A percentile compares a stretch with the other conserved stretches of the same genome.
phyloP scores from a whole-genome alignment of 1,284 basidiomycete species.

The Rhodotorula sp. region DNA sequence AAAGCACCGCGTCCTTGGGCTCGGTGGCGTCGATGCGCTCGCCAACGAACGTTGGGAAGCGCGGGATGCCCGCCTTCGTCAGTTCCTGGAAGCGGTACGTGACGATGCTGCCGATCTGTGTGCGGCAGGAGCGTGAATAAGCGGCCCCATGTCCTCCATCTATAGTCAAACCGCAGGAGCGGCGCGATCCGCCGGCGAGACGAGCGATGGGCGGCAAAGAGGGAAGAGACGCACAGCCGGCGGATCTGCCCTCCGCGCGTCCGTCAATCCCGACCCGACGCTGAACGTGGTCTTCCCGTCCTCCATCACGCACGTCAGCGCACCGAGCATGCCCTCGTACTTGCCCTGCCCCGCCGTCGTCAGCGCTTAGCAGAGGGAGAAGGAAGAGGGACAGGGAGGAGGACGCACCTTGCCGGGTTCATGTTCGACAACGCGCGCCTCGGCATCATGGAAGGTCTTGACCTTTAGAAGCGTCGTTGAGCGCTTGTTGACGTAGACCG shows the following conservation, averaged over 20 bases:
- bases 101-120: constrained; percentile 63
- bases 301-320: constrained; percentile 65
- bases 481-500: constrained; percentile 61
- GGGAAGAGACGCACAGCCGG: constrained; percentile 32
- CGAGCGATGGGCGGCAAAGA: neutral
- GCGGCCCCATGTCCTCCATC: no score
- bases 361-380: neutral
- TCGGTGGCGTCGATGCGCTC: constrained; percentile 60
- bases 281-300: constrained; percentile 62
- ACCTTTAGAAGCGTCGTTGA: constrained; percentile 63
- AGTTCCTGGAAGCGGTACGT: constrained; percentile 68
- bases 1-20: constrained; percentile 61
- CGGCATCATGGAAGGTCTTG: constrained; percentile 70
- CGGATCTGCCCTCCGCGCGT: constrained; percentile 23
- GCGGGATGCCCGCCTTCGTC: constrained; percentile 57
- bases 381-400: neutral
- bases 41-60: constrained; percentile 65
- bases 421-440: constrained; percentile 64
- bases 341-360: constrained; percentile 50
- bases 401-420: constrained; percentile 56
- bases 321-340: constrained; percentile 60
- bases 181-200: no score
- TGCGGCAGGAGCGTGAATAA: neutral
- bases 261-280: constrained; percentile 60
- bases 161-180: no score